These are phyloP conservation scores for Trametes sanguinea DNA, from an alignment of 768 basidiomycete species.

Conservation along the genomic window DNA sequence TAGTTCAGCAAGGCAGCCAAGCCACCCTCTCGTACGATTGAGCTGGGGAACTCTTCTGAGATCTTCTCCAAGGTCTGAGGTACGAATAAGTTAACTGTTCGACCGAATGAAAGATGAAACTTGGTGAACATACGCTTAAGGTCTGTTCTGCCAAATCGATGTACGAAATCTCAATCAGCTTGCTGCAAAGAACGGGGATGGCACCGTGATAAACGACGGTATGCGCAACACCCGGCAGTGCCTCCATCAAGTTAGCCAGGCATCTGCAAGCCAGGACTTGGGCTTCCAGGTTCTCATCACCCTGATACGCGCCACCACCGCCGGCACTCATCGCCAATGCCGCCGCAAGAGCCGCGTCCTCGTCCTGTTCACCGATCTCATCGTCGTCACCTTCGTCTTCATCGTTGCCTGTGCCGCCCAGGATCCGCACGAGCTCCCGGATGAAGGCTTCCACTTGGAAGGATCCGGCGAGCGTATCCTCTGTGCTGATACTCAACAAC, in stretches of 20 bases:
- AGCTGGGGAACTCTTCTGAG: conserved; percentile 93
- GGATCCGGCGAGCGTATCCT: conserved; percentile 95
- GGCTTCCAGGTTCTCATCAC: conserved; percentile 88
- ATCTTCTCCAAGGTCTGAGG: conserved; percentile 95
- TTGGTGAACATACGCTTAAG: conserved; percentile 72
- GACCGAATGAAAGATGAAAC: conserved; percentile 19
- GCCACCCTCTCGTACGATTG: conserved; percentile 95
- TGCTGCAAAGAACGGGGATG: conserved; percentile 95
- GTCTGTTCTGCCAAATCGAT: conserved; percentile 99
- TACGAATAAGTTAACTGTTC: conserved; percentile 21
- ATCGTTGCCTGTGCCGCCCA: conserved; percentile 76
- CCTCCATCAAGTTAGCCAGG: conserved; percentile 97
- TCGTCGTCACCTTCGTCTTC: conserved; percentile 80
- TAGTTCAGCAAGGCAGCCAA: conserved; percentile 91
- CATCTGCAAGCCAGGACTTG: conserved; percentile 96
- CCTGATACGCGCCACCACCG: conserved; percentile 58
- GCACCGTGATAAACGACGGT: conserved; percentile 98
- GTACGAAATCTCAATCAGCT: conserved; percentile 94
- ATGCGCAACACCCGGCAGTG: conserved; percentile 96
- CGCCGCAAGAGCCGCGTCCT: conserved; percentile 87
- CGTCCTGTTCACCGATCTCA: conserved; percentile 61
- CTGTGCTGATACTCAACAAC: conserved; percentile 92
- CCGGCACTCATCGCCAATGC: conserved; percentile 80
- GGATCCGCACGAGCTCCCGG: conserved; percentile 86
- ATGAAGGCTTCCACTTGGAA: conserved; percentile 94